Percentiles rank a stretch among this genome's conserved stretches.
Conservation (phyloP, 768 basidiomycete genomes). For the Cystobasidium tubakii region DNA sequence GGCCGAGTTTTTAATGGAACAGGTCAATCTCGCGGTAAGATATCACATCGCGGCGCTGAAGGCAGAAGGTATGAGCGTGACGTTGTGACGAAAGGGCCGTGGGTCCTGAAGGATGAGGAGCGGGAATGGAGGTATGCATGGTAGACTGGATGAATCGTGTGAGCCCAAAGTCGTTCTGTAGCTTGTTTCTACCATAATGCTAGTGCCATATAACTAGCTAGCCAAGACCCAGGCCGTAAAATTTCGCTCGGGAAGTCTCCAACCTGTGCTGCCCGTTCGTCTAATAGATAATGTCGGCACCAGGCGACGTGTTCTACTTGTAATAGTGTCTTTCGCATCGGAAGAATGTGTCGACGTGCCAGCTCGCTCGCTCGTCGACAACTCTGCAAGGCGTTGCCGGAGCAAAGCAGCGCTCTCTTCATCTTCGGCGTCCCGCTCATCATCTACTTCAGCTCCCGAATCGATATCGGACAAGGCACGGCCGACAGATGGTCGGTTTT, state of each 20-base stretch:
- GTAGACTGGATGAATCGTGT: no score
- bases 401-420: not conserved
- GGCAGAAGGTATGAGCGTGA: not conserved
- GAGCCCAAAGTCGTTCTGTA: no score
- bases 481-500: not conserved
- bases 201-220: not conserved
- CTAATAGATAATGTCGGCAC: not conserved
- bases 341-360: not conserved
- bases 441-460: constrained; percentile 18
- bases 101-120: not conserved
- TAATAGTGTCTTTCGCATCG: not conserved
- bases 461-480: constrained; percentile 14
- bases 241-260: not conserved
- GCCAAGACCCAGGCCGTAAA: constrained; percentile 3
- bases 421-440: constrained; percentile 3
- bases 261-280: not conserved
- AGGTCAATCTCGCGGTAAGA: not conserved
- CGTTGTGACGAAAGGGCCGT: not conserved
- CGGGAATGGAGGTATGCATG: no score
- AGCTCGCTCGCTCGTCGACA: not conserved
- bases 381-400: not conserved
- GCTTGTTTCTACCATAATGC: no score
- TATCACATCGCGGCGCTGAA: not conserved
- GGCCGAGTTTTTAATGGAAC: not conserved
- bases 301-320: not conserved